A percentile compares a stretch with the other conserved stretches of the same genome.
Evolutionary conservation across 768 basidiomycete genomes (phyloP).

Genomic region (Lentinula lateritia): DNA sequence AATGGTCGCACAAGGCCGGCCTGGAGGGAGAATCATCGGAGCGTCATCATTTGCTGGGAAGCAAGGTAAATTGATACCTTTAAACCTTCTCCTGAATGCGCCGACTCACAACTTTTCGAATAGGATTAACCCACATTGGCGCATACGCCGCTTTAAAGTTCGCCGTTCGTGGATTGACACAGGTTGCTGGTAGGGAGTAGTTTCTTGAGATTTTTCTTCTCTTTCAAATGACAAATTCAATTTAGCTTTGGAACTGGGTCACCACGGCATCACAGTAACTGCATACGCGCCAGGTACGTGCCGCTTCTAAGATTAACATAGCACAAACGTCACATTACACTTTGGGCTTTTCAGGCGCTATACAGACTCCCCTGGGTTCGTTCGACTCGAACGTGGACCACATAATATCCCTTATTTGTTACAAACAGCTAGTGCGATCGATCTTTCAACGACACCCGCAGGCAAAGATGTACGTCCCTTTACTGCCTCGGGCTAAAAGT

Average conservation of each 20-base stretch:
- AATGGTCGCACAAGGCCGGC: conserved; percentile 27
- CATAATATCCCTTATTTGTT: neutral
- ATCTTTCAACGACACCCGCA: neutral
- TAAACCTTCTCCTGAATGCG: neutral
- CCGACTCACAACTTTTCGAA: too few relatives aligned
- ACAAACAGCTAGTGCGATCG: neutral
- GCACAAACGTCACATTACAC: neutral
- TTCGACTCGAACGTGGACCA: neutral
- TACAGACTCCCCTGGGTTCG: neutral
- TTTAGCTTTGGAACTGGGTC: conserved; percentile 24
- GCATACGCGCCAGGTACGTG: conserved; percentile 20
- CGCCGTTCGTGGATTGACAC: conserved; percentile 1
- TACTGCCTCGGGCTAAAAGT: too few relatives aligned
- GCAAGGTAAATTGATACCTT: conserved; percentile 12
- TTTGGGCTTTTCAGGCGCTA: neutral
- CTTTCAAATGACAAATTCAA: neutral
- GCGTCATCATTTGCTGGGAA: conserved; percentile 9
- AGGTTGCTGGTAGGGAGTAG: too few relatives aligned
- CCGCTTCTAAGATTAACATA: neutral
- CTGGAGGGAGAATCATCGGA: conserved; percentile 29
- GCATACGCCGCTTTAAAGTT: conserved; percentile 5
- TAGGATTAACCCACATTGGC: neutral
- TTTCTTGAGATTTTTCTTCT: neutral
- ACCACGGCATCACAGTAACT: conserved; percentile 22
- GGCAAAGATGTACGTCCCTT: neutral